A percentile compares a stretch with the other conserved stretches of the same genome.
Conservation (phyloP, 108 stramenopile genomes). For the Craspedostauros australis region DNA sequence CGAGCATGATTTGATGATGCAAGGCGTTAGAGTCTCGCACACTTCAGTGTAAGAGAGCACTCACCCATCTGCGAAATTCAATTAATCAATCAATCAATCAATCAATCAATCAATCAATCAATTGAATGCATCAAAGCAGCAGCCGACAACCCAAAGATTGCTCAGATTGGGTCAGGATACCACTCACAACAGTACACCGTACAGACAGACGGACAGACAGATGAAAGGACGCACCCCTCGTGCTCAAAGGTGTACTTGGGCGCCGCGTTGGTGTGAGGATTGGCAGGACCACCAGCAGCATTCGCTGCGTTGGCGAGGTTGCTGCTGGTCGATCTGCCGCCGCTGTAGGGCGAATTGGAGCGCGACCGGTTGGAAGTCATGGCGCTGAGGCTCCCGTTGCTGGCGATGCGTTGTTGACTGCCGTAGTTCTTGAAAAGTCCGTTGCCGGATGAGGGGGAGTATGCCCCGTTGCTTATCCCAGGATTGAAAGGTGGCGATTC, state of each 20-base stretch:
- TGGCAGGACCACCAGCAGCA: constrained; percentile 1
- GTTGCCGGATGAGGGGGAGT: constrained; percentile 7
- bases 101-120: too few species aligned
- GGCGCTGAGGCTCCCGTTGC: background rate
- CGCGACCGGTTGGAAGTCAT: constrained; percentile 2
- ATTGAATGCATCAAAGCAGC: too few species aligned
- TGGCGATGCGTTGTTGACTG: too few species aligned
- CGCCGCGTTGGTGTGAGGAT: constrained; percentile 33
- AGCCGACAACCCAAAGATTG: too few species aligned
- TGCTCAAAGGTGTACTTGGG: constrained; percentile 43
- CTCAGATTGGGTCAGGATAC: too few species aligned
- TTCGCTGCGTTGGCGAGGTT: background rate
- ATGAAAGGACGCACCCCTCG: constrained; percentile 22
- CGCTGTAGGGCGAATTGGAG: constrained; percentile 1
- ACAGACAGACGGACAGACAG: background rate
- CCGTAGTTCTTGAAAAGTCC: too few species aligned
- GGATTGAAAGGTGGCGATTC: constrained; percentile 60
- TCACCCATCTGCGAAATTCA: too few species aligned
- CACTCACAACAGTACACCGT: too few species aligned
- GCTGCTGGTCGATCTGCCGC: constrained; percentile 2
- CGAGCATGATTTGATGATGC: too few species aligned
- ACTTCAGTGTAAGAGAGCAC: too few species aligned
- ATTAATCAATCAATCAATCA: too few species aligned
- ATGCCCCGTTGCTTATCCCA: constrained; percentile 12
- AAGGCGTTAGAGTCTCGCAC: too few species aligned